Evolutionary conservation across 2,329 filamentous ascomycete genomes (phyloP).

Genomic region (Colletotrichum eremochloae): DNA sequence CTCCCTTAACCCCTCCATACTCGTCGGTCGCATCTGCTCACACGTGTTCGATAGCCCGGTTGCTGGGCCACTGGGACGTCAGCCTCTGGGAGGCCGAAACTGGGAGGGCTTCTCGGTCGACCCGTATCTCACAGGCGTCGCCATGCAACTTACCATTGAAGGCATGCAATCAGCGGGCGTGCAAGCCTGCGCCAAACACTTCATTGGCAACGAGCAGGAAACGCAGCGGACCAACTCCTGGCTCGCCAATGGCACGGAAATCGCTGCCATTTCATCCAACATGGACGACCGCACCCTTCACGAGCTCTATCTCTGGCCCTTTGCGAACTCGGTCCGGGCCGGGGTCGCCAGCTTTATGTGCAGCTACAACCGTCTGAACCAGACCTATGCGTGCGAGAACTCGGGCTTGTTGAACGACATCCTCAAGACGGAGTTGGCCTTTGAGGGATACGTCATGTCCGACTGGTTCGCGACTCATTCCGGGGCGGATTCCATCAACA

Average conservation of each 20-base stretch:
- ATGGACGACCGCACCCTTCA: constrained; percentile 76
- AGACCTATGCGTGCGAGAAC: constrained; percentile 77
- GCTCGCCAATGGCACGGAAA: constrained; percentile 63
- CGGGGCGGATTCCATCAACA: constrained; percentile 74
- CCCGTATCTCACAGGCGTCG: constrained; percentile 78
- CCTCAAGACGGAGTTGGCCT: constrained; percentile 80
- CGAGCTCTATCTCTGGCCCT: constrained; percentile 77
- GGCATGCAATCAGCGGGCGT: constrained; percentile 64
- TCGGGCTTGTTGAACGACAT: constrained; percentile 70
- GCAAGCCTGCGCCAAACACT: constrained; percentile 65
- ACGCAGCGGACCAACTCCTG: constrained; percentile 59
- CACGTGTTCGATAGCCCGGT: constrained; percentile 62
- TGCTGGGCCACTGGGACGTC: constrained; percentile 80
- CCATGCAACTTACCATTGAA: constrained; percentile 72
- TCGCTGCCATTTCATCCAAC: constrained; percentile 67
- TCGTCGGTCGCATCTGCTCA: neutral
- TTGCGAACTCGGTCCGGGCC: constrained; percentile 75
- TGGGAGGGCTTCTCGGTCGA: constrained; percentile 89
- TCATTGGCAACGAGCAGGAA: constrained; percentile 78
- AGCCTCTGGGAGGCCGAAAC: constrained; percentile 80
- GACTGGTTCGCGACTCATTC: constrained; percentile 86
- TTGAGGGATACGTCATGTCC: constrained; percentile 69
- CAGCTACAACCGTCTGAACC: constrained; percentile 79
- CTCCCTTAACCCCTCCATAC: no score
- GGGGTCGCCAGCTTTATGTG: constrained; percentile 79